A percentile compares a stretch with the other conserved stretches of the same genome.
Evolutionary conservation across 1,284 basidiomycete genomes (phyloP).

Genomic region (Bondarzewia mesenterica): DNA sequence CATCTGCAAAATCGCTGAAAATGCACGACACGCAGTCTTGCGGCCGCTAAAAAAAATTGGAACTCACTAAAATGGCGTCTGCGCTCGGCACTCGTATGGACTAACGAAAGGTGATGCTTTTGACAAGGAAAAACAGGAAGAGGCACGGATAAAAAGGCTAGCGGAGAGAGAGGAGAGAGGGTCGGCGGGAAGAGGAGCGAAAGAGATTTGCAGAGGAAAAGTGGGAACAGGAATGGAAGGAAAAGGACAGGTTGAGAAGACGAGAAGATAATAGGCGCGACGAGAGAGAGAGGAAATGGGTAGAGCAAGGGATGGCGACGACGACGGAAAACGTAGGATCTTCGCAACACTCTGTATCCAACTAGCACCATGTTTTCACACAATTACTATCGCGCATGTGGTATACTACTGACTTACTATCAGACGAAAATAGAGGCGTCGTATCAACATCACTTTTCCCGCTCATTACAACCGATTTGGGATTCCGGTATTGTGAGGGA

Average conservation of each 20-base stretch:
- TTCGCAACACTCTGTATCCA: too few species aligned
- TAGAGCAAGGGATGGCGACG: too few species aligned
- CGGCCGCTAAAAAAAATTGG: slow-evolving; percentile 78
- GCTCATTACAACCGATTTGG: too few species aligned
- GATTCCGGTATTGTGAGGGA: too few species aligned
- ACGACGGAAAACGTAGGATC: too few species aligned
- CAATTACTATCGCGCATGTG: too few species aligned
- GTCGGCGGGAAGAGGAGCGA: slow-evolving; percentile 55
- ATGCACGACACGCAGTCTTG: slow-evolving; percentile 81
- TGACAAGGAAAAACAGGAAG: slow-evolving; percentile 83
- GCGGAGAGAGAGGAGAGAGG: slow-evolving; percentile 70
- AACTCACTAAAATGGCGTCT: slow-evolving; percentile 74
- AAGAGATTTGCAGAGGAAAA: slow-evolving; percentile 40
- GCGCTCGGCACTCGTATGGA: slow-evolving; percentile 79
- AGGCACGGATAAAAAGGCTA: slow-evolving; percentile 50
- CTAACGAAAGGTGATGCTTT: slow-evolving; percentile 90
- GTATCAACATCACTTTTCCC: too few species aligned
- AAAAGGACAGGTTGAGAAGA: slow-evolving; percentile 48
- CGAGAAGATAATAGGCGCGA: slow-evolving; percentile 47
- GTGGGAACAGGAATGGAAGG: slow-evolving; percentile 46
- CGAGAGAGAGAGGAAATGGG: slow-evolving; percentile 28
- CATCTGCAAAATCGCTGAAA: slow-evolving; percentile 51
- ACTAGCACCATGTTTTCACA: too few species aligned
- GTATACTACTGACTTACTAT: too few species aligned
- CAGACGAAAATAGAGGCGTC: too few species aligned